These are phyloP conservation scores for Phlebiopsis flavidoalba DNA, from an alignment of 768 basidiomycete genomes.

Conservation along the genomic window DNA sequence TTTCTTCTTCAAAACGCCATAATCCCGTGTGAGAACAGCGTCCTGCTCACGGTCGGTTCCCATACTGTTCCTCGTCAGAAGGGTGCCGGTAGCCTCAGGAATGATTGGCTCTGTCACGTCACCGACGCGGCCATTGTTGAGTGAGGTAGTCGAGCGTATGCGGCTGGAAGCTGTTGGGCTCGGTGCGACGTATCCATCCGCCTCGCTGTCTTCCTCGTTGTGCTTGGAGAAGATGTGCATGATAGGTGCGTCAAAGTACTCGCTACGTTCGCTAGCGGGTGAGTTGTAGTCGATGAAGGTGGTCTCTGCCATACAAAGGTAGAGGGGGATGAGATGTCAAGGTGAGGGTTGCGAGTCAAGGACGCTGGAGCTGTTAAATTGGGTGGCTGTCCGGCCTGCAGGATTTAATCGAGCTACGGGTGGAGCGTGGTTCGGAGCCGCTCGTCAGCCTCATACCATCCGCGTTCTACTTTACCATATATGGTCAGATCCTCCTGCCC, in stretches of 20 bases:
- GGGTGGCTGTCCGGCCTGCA: neutral
- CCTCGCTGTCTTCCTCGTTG: neutral
- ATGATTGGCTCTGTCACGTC: neutral
- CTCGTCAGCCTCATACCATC: neutral
- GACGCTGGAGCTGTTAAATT: neutral
- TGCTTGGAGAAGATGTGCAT: slow-evolving; percentile 26
- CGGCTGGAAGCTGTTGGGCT: neutral
- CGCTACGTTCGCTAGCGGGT: slow-evolving; percentile 30
- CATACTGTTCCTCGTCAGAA: neutral
- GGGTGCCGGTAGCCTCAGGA: neutral
- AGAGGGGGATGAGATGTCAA: neutral
- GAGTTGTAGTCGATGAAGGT: slow-evolving; percentile 14
- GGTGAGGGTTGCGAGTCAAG: neutral
- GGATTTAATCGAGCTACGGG: neutral
- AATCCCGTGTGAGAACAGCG: neutral
- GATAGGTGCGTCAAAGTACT: slow-evolving; percentile 43
- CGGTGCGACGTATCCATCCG: slow-evolving; percentile 5
- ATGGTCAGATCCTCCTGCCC: neutral
- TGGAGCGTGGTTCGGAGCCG: neutral
- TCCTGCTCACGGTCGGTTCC: neutral
- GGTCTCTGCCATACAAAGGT: slow-evolving; percentile 7
- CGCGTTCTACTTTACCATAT: slow-evolving; percentile 1
- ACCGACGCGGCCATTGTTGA: neutral
- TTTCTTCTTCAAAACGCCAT: neutral
- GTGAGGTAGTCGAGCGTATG: neutral